Conservation (phyloP, 2,329 filamentous ascomycete genomes). For the Phoma herbarum region DNA sequence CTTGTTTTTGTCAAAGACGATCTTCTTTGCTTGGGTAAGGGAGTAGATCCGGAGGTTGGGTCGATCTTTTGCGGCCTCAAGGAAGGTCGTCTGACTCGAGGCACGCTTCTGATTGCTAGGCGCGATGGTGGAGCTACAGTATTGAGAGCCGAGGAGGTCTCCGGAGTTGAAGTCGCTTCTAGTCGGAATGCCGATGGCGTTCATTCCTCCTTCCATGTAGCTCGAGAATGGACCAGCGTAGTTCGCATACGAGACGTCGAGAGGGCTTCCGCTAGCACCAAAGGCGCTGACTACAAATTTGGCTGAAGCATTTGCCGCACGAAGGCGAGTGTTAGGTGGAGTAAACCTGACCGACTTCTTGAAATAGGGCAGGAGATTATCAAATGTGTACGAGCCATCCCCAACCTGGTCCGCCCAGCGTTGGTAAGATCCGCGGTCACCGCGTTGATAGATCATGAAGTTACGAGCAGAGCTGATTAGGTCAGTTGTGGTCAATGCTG, state of each 20-base stretch:
- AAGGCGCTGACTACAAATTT: constrained; percentile 22
- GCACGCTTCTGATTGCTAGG: constrained; percentile 11
- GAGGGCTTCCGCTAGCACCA: constrained; percentile 2
- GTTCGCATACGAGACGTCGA: constrained; percentile 10
- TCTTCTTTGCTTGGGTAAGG: constrained; percentile 45
- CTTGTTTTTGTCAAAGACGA: constrained; percentile 44
- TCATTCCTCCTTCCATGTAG: constrained; percentile 2
- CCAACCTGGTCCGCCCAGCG: constrained; percentile 42
- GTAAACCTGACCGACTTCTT: constrained; percentile 44
- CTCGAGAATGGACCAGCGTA: constrained; percentile 2
- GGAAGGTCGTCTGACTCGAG: constrained; percentile 1
- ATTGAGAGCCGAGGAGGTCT: constrained; percentile 12
- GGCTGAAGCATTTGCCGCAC: constrained; percentile 25
- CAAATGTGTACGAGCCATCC: constrained; percentile 43
- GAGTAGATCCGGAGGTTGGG: constrained; percentile 39
- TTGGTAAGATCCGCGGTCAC: constrained; percentile 29
- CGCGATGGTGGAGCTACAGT: constrained; percentile 17
- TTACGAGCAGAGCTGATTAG: constrained; percentile 30
- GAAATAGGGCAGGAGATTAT: constrained; percentile 40
- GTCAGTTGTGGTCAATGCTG: neutral
- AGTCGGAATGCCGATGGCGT: constrained; percentile 23
- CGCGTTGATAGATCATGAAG: constrained; percentile 37
- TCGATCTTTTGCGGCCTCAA: neutral
- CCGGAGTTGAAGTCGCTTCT: constrained; percentile 10
- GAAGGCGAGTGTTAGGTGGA: constrained; percentile 27